Evolutionary conservation across 2,329 filamentous ascomycete genomes (phyloP).

Genomic region (Calonectria henricotiae): DNA sequence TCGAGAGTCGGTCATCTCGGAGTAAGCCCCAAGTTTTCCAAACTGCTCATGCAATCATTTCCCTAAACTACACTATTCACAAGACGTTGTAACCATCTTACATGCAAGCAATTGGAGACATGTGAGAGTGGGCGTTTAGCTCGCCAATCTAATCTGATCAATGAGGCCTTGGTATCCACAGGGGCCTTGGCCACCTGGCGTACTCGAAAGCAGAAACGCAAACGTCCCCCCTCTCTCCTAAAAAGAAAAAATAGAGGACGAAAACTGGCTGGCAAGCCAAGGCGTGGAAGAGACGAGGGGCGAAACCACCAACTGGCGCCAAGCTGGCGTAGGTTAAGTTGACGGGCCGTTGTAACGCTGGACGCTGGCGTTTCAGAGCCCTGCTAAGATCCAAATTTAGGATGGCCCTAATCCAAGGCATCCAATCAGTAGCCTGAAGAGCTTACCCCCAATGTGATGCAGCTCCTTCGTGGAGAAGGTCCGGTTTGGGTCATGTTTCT

Average conservation of each 20-base stretch:
- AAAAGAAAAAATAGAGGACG: background rate
- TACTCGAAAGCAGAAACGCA: constrained; percentile 23
- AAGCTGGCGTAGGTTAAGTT: constrained; percentile 32
- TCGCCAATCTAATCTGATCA: constrained; percentile 49
- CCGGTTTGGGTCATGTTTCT: constrained; percentile 52
- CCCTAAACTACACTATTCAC: constrained; percentile 1
- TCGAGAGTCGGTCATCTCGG: constrained; percentile 10
- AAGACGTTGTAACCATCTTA: constrained; percentile 20
- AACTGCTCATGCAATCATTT: constrained; percentile 25
- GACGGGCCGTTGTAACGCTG: constrained; percentile 48
- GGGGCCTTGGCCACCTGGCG: constrained; percentile 42
- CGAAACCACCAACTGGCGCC: constrained; percentile 22
- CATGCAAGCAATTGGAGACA: constrained; percentile 25
- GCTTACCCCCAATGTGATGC: constrained; percentile 52
- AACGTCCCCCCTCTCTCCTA: background rate
- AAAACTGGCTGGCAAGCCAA: constrained; percentile 10
- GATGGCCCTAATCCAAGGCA: constrained; percentile 52
- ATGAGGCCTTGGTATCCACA: constrained; percentile 35
- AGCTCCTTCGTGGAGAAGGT: constrained; percentile 38
- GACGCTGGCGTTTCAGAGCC: constrained; percentile 54
- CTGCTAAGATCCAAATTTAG: constrained; percentile 55
- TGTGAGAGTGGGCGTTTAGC: constrained; percentile 48
- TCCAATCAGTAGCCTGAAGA: constrained; percentile 57
- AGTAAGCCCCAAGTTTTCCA: constrained; percentile 7
- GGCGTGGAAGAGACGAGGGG: constrained; percentile 3